Base-by-base conservation (phyloP, 2,329 filamentous ascomycete species). In the Pestalotiopsis sp. region DNA sequence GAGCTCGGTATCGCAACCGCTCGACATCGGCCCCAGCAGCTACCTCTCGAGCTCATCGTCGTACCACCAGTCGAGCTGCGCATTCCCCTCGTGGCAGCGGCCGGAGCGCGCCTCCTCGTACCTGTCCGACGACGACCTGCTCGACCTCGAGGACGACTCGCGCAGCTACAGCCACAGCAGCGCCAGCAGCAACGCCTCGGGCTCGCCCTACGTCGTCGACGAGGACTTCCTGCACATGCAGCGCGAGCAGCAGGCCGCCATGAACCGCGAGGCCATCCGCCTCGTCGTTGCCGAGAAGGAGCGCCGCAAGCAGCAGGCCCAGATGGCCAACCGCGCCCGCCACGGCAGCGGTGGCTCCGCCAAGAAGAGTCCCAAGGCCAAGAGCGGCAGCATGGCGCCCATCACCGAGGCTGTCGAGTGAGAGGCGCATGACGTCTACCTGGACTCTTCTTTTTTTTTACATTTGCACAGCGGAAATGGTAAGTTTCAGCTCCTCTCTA, bases 51-150 rank as follows among this genome's bases (percentile, higher is more conserved):
- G 73, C 67, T 72, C 73, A 66, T 71, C 73, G 2, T 64, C 70
- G 5, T 76, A 78, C 73, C 73, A 75, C 70, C 59, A 62, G 31
- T 69, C 75, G n/a, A 76, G 71, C 73, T 83, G 81, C 77, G 82
- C 82, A 14, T 83, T 78, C 68, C 82, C 82, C 4, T 82, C 80
- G 41, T 84, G 82, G 82, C 81, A 81, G 3, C 80, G 80, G 25
- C 75, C 82, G 61, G 79, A 82, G 72, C 83, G 84, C 69, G 84
- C 86, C 20, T 85, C 85, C 2, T 87, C 87, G 0, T 89, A 85
- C 78, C 82, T 91, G 71, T 89, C 88, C 57, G 89, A 91, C 81
- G 89, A 91, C 79, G 89, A 91, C 73, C 85, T 91, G 67, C 86
- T 88, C 78, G 82, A 85, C 72, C 79, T 59, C 38, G 71, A 87